A percentile compares a stretch with the other conserved stretches of the same genome.
Conservation (phyloP, 1,284 basidiomycete species). For the Cerrena zonata region DNA sequence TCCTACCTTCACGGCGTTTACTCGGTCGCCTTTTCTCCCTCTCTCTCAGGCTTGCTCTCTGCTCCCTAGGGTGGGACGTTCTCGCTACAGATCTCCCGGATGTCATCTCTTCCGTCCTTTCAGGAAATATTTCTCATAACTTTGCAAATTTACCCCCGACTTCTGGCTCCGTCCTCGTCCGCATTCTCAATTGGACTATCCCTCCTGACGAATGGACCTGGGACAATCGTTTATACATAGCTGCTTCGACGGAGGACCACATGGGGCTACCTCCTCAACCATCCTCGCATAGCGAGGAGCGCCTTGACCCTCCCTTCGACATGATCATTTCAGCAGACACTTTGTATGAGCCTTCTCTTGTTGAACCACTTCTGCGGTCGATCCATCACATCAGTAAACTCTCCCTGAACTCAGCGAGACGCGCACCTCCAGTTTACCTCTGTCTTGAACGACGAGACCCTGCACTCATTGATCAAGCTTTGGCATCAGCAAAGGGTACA, state of each 20-base stretch:
- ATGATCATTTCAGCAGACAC: constrained; percentile 84
- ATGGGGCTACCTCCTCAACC: constrained; percentile 12
- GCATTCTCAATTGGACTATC: constrained; percentile 62
- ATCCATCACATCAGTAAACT: constrained; percentile 46
- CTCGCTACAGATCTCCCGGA: constrained; percentile 73
- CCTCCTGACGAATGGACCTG: constrained; percentile 51
- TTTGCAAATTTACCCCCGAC: constrained; percentile 33
- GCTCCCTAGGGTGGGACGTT: constrained; percentile 69
- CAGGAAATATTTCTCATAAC: constrained; percentile 59
- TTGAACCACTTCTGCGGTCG: constrained; percentile 68
- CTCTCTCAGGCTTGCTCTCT: constrained; percentile 55
- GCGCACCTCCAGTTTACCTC: constrained; percentile 52
- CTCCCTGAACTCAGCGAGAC: constrained; percentile 23
- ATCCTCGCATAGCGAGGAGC: constrained; percentile 14
- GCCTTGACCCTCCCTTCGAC: constrained; percentile 59
- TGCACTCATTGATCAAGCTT: constrained; percentile 50
- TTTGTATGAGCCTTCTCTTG: constrained; percentile 62
- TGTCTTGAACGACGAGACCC: constrained; percentile 78
- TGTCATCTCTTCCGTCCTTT: constrained; percentile 64
- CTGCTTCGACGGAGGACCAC: constrained; percentile 22
- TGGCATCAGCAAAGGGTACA: constrained; percentile 42
- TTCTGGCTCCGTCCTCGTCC: constrained; percentile 41
- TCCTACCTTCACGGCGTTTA: constrained; percentile 12
- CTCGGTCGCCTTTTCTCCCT: constrained; percentile 7
- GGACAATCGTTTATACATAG: constrained; percentile 39